phyloP scores from a whole-genome alignment of 2,329 filamentous ascomycete genomes.

The Teratosphaeria zuluensis region DNA sequence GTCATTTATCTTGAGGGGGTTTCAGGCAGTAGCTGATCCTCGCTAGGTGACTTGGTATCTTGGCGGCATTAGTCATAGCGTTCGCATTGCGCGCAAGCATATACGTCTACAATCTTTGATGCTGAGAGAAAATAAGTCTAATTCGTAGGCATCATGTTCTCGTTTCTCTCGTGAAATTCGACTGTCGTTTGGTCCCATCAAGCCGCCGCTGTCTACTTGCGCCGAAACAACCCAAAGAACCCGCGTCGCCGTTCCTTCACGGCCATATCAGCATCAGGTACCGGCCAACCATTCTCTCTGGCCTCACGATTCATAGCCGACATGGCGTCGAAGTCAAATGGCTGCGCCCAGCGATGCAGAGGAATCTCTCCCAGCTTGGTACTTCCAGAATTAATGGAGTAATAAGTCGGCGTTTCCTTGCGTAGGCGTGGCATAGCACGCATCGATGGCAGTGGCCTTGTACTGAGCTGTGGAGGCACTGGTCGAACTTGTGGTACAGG shows the following conservation, averaged over 20 bases:
- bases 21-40: background rate
- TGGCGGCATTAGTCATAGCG: background rate
- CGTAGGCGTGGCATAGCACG: constrained; percentile 17
- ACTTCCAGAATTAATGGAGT: constrained; percentile 36
- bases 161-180: background rate
- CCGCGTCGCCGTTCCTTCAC: constrained; percentile 10
- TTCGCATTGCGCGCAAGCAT: background rate
- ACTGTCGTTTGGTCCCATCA: background rate
- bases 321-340: constrained; percentile 34
- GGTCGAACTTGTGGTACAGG: background rate
- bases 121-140: no score
- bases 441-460: constrained; percentile 2
- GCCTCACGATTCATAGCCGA: constrained; percentile 33
- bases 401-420: constrained; percentile 30
- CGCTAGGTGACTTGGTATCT: background rate
- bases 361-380: constrained; percentile 42
- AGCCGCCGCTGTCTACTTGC: constrained; percentile 1
- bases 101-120: no score
- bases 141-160: no score
- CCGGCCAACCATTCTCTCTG: constrained; percentile 20
- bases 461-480: background rate
- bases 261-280: background rate
- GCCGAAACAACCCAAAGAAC: constrained; percentile 13
- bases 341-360: constrained; percentile 33
- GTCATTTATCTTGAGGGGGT: background rate